A percentile compares a stretch with the other conserved stretches of the same genome.
These are phyloP conservation scores for Aspergillus ochraceus DNA, from an alignment of 2,329 filamentous ascomycete genomes.

Conservation along the genomic window DNA sequence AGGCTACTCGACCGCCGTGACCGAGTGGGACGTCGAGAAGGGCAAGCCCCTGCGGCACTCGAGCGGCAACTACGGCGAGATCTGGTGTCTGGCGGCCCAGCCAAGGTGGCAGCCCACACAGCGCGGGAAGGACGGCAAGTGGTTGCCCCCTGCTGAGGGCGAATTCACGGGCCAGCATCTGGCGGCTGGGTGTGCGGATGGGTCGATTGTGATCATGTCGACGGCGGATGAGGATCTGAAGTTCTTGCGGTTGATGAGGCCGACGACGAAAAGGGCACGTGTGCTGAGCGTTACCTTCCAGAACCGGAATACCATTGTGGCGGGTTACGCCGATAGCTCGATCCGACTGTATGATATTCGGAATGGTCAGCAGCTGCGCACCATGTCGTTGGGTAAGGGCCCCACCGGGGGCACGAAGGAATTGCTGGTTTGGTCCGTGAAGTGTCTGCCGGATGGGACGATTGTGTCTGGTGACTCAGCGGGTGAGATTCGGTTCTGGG, in stretches of 20 bases:
- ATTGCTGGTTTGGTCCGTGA: conserved; percentile 90
- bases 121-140: conserved; percentile 38
- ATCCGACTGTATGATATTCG: conserved; percentile 87
- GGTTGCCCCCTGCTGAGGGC: conserved; percentile 34
- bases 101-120: conserved; percentile 55
- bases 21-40: conserved; percentile 88
- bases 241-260: conserved; percentile 74
- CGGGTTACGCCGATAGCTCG: conserved; percentile 94
- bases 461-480: conserved; percentile 95
- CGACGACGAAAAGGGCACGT: conserved; percentile 79
- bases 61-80: conserved; percentile 89
- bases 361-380: conserved; percentile 72
- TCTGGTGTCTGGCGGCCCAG: conserved; percentile 93
- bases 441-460: conserved; percentile 80
- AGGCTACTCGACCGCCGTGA: conserved; percentile 86
- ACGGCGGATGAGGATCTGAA: conserved; percentile 80
- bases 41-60: conserved; percentile 77
- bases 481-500: conserved; percentile 90
- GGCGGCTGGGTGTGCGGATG: conserved; percentile 87
- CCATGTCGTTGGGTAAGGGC: conserved; percentile 82
- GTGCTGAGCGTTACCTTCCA: conserved; percentile 92
- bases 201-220: conserved; percentile 81
- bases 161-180: conserved; percentile 61
- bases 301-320: conserved; percentile 75
- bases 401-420: conserved; percentile 75